Evolutionary conservation across 2,329 filamentous ascomycete species (phyloP).

Genomic region (Pseudogymnoascus sp.): DNA sequence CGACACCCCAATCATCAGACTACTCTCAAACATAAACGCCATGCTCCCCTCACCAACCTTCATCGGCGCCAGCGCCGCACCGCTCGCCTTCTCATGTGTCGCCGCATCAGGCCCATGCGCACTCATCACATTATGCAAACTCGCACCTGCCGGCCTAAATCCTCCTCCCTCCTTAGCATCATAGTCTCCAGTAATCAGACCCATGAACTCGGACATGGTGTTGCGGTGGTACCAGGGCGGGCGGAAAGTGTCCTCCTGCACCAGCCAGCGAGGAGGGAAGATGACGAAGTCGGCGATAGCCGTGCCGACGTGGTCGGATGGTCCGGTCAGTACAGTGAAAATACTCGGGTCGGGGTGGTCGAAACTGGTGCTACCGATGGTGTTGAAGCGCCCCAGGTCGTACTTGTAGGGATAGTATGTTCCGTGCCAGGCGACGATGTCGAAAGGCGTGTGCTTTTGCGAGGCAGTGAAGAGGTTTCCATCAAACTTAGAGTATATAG

Average conservation of each 20-base stretch:
- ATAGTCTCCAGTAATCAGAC: conserved; percentile 52
- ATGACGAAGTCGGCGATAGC: conserved; percentile 58
- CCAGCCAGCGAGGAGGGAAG: conserved; percentile 57
- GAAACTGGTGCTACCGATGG: conserved; percentile 62
- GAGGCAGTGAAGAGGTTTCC: conserved; percentile 56
- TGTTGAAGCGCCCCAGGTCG: conserved; percentile 68
- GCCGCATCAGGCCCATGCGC: conserved; percentile 51
- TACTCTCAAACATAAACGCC: conserved; percentile 58
- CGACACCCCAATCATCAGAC: conserved; percentile 62
- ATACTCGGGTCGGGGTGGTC: conserved; percentile 75
- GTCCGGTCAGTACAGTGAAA: conserved; percentile 58
- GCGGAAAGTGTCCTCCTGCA: conserved; percentile 51
- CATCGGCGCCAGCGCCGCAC: conserved; percentile 43
- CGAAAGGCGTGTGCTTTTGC: conserved; percentile 66
- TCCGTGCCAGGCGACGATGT: conserved; percentile 74
- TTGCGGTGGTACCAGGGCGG: conserved; percentile 59
- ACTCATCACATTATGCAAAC: conserved; percentile 55
- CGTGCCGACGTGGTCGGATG: conserved; percentile 45
- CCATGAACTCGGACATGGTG: conserved; percentile 59
- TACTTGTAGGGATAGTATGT: conserved; percentile 78
- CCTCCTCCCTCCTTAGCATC: conserved; percentile 49
- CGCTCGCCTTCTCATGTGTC: conserved; percentile 47
- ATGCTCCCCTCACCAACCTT: conserved; percentile 53
- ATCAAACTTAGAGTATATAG: conserved; percentile 57
- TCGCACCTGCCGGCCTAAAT: conserved; percentile 53